These are phyloP conservation scores for Didymella arachidicola DNA, from an alignment of 2,329 filamentous ascomycete genomes.

Conservation along the genomic window DNA sequence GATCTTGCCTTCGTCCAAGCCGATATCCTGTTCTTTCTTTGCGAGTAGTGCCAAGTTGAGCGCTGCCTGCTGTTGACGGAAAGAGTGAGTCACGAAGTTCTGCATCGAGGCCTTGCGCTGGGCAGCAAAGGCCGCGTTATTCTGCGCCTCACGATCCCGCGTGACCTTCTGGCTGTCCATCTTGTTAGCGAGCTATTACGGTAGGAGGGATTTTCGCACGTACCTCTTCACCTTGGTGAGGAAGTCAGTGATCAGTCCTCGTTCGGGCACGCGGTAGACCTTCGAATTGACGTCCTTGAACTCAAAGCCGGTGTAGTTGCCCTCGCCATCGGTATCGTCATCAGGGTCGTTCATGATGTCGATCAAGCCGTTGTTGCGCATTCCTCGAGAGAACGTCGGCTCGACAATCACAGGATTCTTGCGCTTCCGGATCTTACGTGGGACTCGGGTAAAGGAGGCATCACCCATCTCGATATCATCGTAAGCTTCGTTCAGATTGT, in stretches of 20 bases:
- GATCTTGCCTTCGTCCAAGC: constrained; percentile 56
- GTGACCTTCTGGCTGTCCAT: constrained; percentile 18
- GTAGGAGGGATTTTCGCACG: neutral
- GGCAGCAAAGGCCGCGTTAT: constrained; percentile 14
- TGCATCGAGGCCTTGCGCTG: constrained; percentile 39
- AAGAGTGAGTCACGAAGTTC: constrained; percentile 40
- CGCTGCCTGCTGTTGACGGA: constrained; percentile 71
- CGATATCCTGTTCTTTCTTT: constrained; percentile 59
- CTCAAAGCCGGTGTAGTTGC: constrained; percentile 45
- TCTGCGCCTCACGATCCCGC: constrained; percentile 28
- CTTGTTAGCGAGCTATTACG: neutral
- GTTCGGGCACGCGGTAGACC: constrained; percentile 55
- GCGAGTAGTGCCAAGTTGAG: constrained; percentile 68
- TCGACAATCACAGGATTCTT: constrained; percentile 59
- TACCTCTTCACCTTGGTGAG: constrained; percentile 66
- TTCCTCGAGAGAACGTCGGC: constrained; percentile 65
- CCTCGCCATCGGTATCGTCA: constrained; percentile 52
- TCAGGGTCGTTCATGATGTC: constrained; percentile 56
- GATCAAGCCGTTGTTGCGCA: constrained; percentile 60
- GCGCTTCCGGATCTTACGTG: constrained; percentile 58
- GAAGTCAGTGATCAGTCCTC: constrained; percentile 63
- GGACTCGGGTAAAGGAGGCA: constrained; percentile 36
- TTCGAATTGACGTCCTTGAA: constrained; percentile 50
- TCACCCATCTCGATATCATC: constrained; percentile 43
- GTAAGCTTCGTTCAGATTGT: constrained; percentile 42